Base-by-base conservation (phyloP, 352 stramenopile genomes). In the Pythium aphanidermatum region DNA sequence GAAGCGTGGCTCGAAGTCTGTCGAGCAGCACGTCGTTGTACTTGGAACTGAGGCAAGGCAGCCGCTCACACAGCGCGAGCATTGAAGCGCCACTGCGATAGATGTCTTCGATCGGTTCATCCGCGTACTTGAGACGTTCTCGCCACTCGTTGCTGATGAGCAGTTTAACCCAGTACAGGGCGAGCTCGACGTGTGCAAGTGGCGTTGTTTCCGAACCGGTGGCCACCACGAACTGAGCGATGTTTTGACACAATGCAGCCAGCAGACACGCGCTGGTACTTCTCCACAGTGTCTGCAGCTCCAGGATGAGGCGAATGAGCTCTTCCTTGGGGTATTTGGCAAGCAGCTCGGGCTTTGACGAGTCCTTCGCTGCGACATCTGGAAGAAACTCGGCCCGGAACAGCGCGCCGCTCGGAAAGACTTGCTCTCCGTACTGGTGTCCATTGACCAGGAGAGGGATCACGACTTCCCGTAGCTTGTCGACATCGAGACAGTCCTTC, bases 71-170 rank as follows among this genome's bases (percentile, higher is more conserved):
- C 5, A 36, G 4, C 16, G 40, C 40, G 24, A 90, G 68, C 63
- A 87, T 67, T 28, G 74, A 64, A 20, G 74, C 74, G 4, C 74
- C 77, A 12, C 60, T 70, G 34, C 56, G 54, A 28, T 83, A 86
- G 30, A 90, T 58, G 44, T 82, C 66, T 40, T 87, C 70, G 47
- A 85, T 58, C 4, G 70, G 68, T 5, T 64, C 72, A 12, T 63
- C 69, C 0, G 68, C 68, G 38, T 83, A 79, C 66, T 76, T 79
- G 30, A 86, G 46, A 30, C 58, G 62, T 32, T 84, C 72, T 12
- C 77, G 72, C 64, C 77, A 87, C 24, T 82, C 70, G 46, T 83
- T 83, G 35, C 68, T 71, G 17, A 75, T 50, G 47, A 87, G 55
- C 16, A 79, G 68, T 32, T 83, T 74, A 50, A 85, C 74, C 74